phyloP scores from a whole-genome alignment of 768 basidiomycete genomes.

The Rhizopogon vesiculosus region DNA sequence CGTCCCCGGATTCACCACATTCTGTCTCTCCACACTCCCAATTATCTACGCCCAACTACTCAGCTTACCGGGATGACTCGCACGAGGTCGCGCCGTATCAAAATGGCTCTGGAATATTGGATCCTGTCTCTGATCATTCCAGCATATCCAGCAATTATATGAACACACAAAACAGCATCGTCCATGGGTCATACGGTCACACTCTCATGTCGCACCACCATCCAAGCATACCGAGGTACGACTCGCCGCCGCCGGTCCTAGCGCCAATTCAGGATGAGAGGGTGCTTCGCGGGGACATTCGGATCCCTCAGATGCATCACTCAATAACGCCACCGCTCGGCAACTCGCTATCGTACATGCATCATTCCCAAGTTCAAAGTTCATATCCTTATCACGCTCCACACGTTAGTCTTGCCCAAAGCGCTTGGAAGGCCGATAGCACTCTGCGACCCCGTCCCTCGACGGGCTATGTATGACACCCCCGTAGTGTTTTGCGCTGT shows the following conservation, averaged over 20 bases:
- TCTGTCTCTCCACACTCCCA: constrained; percentile 37
- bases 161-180: constrained; percentile 21
- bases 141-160: constrained; percentile 32
- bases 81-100: constrained; percentile 36
- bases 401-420: constrained; percentile 31
- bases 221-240: constrained; percentile 30
- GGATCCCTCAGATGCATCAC: constrained; percentile 26
- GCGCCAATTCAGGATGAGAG: constrained; percentile 49
- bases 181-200: constrained; percentile 18
- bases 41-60: constrained; percentile 32
- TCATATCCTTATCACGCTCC: constrained; percentile 39
- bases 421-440: constrained; percentile 43
- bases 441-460: constrained; percentile 33
- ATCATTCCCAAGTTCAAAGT: constrained; percentile 34
- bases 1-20: constrained; percentile 49
- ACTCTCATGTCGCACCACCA: constrained; percentile 20
- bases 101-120: constrained; percentile 21
- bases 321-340: constrained; percentile 25
- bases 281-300: constrained; percentile 26
- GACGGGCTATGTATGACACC: constrained; percentile 2
- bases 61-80: constrained; percentile 41
- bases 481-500: not conserved
- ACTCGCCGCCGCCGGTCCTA: constrained; percentile 50
- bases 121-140: constrained; percentile 25
- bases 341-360: constrained; percentile 34